A percentile compares a stretch with the other conserved stretches of the same genome.
These are phyloP conservation scores for Albophoma yamanashiensis DNA, from an alignment of 2,329 filamentous ascomycete genomes.

Conservation along the genomic window DNA sequence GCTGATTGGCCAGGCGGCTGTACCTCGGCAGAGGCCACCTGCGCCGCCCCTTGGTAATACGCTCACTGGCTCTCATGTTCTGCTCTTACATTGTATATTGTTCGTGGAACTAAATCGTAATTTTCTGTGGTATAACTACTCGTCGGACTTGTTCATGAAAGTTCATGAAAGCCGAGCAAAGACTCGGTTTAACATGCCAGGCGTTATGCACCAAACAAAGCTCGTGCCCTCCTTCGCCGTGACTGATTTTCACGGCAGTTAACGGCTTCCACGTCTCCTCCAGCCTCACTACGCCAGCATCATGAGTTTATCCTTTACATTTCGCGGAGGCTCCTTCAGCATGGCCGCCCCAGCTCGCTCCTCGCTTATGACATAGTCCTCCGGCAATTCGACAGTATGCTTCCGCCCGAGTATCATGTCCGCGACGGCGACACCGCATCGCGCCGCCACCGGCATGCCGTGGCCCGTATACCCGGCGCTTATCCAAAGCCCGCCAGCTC, in stretches of 20 bases:
- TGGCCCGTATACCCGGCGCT: slow-evolving; percentile 62
- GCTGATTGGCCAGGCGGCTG: slow-evolving; percentile 12
- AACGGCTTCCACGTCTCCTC: not conserved
- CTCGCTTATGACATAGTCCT: slow-evolving; percentile 27
- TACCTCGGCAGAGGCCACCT: slow-evolving; percentile 5
- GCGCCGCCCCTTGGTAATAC: not conserved
- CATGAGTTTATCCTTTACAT: not conserved
- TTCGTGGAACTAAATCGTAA: not conserved
- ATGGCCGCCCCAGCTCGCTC: slow-evolving; percentile 15
- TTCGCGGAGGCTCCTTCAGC: slow-evolving; percentile 9
- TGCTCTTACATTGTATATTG: not conserved
- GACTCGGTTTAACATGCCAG: not conserved
- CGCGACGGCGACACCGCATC: slow-evolving; percentile 54
- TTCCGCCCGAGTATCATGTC: slow-evolving; percentile 41
- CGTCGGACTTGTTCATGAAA: too few relatives aligned
- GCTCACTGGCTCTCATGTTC: not conserved
- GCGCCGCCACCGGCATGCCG: slow-evolving; percentile 64
- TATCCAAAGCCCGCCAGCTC: slow-evolving; percentile 44
- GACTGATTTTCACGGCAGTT: not conserved
- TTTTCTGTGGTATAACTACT: not conserved
- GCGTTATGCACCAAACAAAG: not conserved
- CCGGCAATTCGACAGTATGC: slow-evolving; percentile 30
- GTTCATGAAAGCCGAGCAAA: too few relatives aligned
- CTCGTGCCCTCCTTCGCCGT: not conserved
- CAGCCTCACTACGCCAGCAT: not conserved